Evolutionary conservation across 768 basidiomycete species (phyloP).

Genomic region (Daedaleopsis sinensis): DNA sequence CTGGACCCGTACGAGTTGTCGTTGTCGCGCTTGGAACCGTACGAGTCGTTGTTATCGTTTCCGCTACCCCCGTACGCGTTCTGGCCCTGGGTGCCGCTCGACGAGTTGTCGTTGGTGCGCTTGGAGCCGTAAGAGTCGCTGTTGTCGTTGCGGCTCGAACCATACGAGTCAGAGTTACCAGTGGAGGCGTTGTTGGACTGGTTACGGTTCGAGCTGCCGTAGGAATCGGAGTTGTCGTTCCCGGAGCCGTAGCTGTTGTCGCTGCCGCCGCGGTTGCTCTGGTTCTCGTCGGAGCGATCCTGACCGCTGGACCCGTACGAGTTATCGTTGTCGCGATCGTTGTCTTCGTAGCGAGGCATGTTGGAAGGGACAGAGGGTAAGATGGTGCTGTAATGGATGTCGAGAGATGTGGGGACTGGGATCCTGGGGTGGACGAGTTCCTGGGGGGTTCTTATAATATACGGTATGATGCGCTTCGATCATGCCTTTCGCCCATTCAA

Average conservation of each 20-base stretch:
- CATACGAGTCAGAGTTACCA: conserved; percentile 9
- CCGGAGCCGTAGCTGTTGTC: conserved; percentile 29
- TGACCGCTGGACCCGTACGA: conserved; percentile 9
- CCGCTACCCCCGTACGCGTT: too few species aligned
- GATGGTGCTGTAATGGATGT: background rate
- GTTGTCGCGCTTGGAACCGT: conserved; percentile 13
- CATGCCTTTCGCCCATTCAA: too few species aligned
- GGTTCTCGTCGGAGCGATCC: conserved; percentile 12
- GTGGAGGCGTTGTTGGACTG: conserved; percentile 17
- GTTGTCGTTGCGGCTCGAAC: background rate
- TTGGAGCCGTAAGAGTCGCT: conserved; percentile 9
- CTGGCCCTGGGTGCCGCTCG: background rate
- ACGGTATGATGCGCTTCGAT: too few species aligned
- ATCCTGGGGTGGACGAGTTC: background rate
- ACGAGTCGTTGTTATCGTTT: conserved; percentile 12
- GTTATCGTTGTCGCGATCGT: conserved; percentile 12
- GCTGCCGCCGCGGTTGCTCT: conserved; percentile 10
- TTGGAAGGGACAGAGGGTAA: background rate
- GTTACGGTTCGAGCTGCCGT: conserved; percentile 3
- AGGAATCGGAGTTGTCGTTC: conserved; percentile 10
- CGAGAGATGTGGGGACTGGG: background rate
- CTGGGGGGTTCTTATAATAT: background rate
- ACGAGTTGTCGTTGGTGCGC: conserved; percentile 13
- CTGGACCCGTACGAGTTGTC: conserved; percentile 10
- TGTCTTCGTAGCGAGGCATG: background rate